A percentile compares a stretch with the other conserved stretches of the same genome.
phyloP scores from a whole-genome alignment of 192 early-diverging fungal species.

The Backusella sp. region DNA sequence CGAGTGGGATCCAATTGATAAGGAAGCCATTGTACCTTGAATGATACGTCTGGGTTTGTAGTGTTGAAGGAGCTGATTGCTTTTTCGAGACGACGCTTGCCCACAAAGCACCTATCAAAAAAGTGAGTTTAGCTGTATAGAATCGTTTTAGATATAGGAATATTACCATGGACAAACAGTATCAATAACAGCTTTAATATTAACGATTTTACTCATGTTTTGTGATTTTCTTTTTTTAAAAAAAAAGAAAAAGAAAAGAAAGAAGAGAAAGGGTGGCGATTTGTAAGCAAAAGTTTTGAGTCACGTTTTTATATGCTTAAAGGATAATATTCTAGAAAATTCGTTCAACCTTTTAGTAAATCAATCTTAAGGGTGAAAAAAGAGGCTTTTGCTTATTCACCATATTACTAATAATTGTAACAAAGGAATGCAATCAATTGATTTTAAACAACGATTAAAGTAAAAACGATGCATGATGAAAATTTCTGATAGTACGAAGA shows the following conservation, averaged over 20 bases:
- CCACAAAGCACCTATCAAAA: slow-evolving; percentile 59
- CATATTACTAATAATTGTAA: background rate
- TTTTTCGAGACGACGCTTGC: slow-evolving; percentile 70
- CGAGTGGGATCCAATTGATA: slow-evolving; percentile 67
- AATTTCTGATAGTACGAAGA: background rate
- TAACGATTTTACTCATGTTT: slow-evolving; percentile 38
- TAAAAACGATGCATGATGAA: too few relatives aligned
- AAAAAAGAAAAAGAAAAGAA: background rate
- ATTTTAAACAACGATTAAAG: too few relatives aligned
- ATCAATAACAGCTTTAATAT: slow-evolving; percentile 66
- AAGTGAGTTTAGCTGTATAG: background rate
- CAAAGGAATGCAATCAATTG: background rate
- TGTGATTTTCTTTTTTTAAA: background rate
- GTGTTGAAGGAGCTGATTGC: slow-evolving; percentile 48
- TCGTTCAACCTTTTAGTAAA: background rate
- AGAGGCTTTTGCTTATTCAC: background rate
- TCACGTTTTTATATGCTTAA: background rate
- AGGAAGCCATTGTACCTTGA: slow-evolving; percentile 62
- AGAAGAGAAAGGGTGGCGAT: background rate
- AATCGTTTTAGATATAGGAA: background rate
- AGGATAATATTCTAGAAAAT: background rate
- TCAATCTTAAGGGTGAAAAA: background rate
- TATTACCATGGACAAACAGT: slow-evolving; percentile 70
- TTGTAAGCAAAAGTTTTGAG: background rate
- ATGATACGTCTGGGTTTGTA: slow-evolving; percentile 50